Evolutionary conservation across 192 early-diverging fungal genomes (phyloP).

Genomic region (Phlyctochytrium arcticum): DNA sequence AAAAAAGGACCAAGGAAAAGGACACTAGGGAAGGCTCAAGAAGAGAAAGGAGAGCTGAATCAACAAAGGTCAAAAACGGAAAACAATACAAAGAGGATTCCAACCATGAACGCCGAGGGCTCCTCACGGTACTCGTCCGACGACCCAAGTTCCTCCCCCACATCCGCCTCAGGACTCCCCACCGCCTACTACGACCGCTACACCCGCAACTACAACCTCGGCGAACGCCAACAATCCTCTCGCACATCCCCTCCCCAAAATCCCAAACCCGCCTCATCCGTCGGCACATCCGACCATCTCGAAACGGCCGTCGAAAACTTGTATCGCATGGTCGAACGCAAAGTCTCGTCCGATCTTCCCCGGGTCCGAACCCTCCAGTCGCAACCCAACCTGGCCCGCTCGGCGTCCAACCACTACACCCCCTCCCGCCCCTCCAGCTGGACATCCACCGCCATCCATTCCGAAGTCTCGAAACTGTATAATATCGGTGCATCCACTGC

Average conservation of each 20-base stretch:
- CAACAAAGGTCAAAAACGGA: too few species aligned
- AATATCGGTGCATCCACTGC: constrained; percentile 23
- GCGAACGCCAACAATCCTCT: constrained; percentile 11
- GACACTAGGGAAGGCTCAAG: too few species aligned
- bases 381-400: neutral
- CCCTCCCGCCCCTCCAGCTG: constrained; percentile 15
- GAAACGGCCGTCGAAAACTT: constrained; percentile 30
- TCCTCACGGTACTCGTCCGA: too few species aligned
- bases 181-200: constrained; percentile 28
- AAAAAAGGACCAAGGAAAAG: too few species aligned
- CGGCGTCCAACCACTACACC: neutral
- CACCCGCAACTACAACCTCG: constrained; percentile 28
- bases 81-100: too few species aligned
- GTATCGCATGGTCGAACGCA: constrained; percentile 30
- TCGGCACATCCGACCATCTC: constrained; percentile 23
- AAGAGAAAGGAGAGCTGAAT: too few species aligned
- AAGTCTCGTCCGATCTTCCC: constrained; percentile 13
- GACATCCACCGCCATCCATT: constrained; percentile 34
- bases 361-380: neutral
- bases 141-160: too few species aligned
- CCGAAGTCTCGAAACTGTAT: constrained; percentile 28
- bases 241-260: neutral
- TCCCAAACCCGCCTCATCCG: constrained; percentile 3
- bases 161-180: constrained; percentile 23
- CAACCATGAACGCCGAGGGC: too few species aligned